Percentiles rank a stretch among this genome's conserved stretches.
phyloP scores from a whole-genome alignment of 306 rosid genomes.

The Trifolium subterraneum region DNA sequence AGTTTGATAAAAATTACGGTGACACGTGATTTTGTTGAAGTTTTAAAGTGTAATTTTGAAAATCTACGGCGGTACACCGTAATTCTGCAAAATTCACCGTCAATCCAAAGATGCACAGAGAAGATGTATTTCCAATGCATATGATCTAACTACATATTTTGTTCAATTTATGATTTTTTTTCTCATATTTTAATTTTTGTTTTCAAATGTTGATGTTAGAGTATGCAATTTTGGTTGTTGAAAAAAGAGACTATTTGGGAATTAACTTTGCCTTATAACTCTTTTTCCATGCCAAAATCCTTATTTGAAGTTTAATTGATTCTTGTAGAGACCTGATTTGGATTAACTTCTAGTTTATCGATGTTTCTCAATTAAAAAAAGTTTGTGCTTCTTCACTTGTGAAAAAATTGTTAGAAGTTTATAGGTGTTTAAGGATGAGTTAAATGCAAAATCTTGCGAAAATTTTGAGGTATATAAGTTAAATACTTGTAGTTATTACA shows the following conservation, averaged over 20 bases:
- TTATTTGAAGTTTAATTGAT: constrained; percentile 6
- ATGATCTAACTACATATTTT: constrained; percentile 28
- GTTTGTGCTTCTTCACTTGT: neutral
- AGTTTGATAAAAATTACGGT: neutral
- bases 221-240: constrained; percentile 12
- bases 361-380: neutral
- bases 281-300: constrained; percentile 4
- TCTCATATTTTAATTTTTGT: neutral
- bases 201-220: constrained; percentile 3
- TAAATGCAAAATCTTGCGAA: neutral
- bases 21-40: neutral
- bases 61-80: neutral
- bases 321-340: neutral
- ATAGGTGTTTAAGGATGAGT: neutral
- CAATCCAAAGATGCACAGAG: neutral
- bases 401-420: neutral
- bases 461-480: neutral
- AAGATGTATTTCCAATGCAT: constrained; percentile 7
- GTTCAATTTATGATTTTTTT: neutral
- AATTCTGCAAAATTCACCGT: neutral
- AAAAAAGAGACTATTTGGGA: neutral
- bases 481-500: neutral
- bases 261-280: constrained; percentile 4
- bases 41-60: neutral
- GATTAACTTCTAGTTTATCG: neutral